Evolutionary conservation across 2,329 filamentous ascomycete genomes (phyloP), one percentile per base, ranked within the genome.

Genomic region (Ascochyta lentis): DNA sequence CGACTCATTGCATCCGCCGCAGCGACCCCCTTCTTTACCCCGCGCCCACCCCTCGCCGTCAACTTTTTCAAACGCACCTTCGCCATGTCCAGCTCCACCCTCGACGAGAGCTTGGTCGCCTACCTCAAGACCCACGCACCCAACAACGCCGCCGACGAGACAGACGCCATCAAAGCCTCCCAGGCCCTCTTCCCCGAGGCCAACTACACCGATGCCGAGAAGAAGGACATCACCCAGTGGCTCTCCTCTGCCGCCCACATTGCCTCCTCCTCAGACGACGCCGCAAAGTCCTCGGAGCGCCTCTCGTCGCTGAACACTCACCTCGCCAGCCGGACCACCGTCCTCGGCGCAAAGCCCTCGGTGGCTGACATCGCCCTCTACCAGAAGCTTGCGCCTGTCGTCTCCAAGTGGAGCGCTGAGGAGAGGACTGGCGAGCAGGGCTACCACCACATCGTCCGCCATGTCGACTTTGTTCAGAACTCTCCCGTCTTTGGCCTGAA

Each of bases 401-500:
- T 96, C 56, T 85, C 89, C 71, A 81, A 83, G 63, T 98, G 94
- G 94, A 85, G 84, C 2, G 79, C 89, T 42, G 92, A 97, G 79
- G 86, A 96, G 83, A 87, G 91, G 72, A 96, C 94, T 22, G 94
- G 94, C 60, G 87, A 96, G 80, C 84, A 92, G 61, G 94, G 94
- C 59, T 89, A 89, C 76, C 93, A 96, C 61, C 88, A 98, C 79
- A 90, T 98, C 64, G 91, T 97, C 54, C 91, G 94, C 64, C 90
- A 91, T 75, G 78, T 97, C 71, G 94, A 97, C 80, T 96, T 97
- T 74, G 91, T 98, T 62, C 94, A 98, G 82, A 96, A 96, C 80
- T 89, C 90, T 42, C 81, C 87, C 1, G 65, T 86, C 41, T 83
- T 96, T 60, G 88, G 83, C 16, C 82, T 96, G 57, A 84, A 85